Conservation (phyloP, 371 early-diverging fungal genomes). For the Phascolomyces articulosus region DNA sequence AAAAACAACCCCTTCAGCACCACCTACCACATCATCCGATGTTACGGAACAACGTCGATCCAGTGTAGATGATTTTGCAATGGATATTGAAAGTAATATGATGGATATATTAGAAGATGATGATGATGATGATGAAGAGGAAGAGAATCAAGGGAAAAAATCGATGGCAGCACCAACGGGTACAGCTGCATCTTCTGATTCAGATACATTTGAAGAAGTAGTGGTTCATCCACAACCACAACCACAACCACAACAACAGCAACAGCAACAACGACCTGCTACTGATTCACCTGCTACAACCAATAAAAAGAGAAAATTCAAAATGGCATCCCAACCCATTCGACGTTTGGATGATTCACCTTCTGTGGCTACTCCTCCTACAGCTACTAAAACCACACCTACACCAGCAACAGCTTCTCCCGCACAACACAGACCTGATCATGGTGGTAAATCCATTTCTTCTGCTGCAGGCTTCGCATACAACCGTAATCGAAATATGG, state of each 20-base stretch:
- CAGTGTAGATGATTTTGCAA: constrained; percentile 15
- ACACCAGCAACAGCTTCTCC: constrained; percentile 5
- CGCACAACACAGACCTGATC: neutral
- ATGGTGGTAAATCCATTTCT: neutral
- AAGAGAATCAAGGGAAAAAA: constrained; percentile 6
- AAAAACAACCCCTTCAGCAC: no score
- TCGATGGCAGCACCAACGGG: neutral
- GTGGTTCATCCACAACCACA: neutral
- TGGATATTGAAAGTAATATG: constrained; percentile 9
- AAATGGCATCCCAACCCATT: constrained; percentile 24
- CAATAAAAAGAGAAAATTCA: constrained; percentile 8
- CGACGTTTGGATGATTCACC: constrained; percentile 11
- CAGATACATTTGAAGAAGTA: constrained; percentile 14
- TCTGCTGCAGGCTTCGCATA: constrained; percentile 7
- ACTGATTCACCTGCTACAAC: neutral
- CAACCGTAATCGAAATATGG: neutral
- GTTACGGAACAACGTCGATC: neutral
- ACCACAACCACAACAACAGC: no score
- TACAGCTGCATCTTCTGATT: constrained; percentile 4
- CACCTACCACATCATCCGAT: no score
- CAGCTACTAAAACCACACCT: neutral
- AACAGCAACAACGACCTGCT: neutral
- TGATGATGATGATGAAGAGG: constrained; percentile 17
- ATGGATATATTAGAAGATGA: constrained; percentile 10
- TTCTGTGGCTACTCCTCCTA: constrained; percentile 3